A percentile compares a stretch with the other conserved stretches of the same genome.
These are phyloP conservation scores for Eucalyptus curtisii DNA, from an alignment of 345 rosid species.

Conservation along the genomic window DNA sequence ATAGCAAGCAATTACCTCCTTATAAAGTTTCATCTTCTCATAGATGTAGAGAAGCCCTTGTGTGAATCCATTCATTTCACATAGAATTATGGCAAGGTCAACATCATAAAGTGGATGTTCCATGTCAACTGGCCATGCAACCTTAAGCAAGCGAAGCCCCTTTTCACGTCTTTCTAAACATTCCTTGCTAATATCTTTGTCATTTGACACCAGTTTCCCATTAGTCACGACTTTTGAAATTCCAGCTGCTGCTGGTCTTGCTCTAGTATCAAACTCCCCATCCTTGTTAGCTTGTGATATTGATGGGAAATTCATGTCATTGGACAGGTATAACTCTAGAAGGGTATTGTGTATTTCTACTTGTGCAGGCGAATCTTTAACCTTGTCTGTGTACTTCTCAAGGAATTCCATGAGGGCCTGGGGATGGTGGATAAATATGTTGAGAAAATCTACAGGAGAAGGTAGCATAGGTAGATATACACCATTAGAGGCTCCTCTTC, in stretches of 20 bases:
- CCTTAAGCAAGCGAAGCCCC: slow-evolving; percentile 38
- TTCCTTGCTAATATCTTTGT: slow-evolving; percentile 19
- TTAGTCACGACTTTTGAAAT: slow-evolving; percentile 19
- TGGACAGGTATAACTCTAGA: slow-evolving; percentile 81
- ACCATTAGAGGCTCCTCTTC: slow-evolving; percentile 50
- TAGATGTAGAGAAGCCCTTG: slow-evolving; percentile 85
- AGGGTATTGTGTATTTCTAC: slow-evolving; percentile 92
- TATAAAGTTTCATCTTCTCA: slow-evolving; percentile 93
- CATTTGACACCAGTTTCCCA: slow-evolving; percentile 25
- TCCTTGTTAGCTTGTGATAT: slow-evolving; percentile 34
- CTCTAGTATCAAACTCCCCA: slow-evolving; percentile 23
- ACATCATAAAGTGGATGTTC: slow-evolving; percentile 95
- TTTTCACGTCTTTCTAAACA: slow-evolving; percentile 48
- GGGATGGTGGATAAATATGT: slow-evolving; percentile 82
- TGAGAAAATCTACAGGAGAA: slow-evolving; percentile 95
- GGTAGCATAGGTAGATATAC: slow-evolving; percentile 78
- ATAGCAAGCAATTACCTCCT: slow-evolving; percentile 96
- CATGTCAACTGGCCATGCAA: slow-evolving; percentile 27
- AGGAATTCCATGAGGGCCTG: slow-evolving; percentile 81
- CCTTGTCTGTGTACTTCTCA: slow-evolving; percentile 67
- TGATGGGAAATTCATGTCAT: slow-evolving; percentile 82
- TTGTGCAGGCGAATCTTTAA: slow-evolving; percentile 97
- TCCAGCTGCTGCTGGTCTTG: slow-evolving; percentile 20
- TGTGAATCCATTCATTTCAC: slow-evolving; percentile 86
- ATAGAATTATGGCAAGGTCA: slow-evolving; percentile 91